Percentiles rank a stretch among this genome's conserved stretches.
These are phyloP conservation scores for Wallemia mellicola DNA, from an alignment of 1,284 basidiomycete species.

Conservation along the genomic window DNA sequence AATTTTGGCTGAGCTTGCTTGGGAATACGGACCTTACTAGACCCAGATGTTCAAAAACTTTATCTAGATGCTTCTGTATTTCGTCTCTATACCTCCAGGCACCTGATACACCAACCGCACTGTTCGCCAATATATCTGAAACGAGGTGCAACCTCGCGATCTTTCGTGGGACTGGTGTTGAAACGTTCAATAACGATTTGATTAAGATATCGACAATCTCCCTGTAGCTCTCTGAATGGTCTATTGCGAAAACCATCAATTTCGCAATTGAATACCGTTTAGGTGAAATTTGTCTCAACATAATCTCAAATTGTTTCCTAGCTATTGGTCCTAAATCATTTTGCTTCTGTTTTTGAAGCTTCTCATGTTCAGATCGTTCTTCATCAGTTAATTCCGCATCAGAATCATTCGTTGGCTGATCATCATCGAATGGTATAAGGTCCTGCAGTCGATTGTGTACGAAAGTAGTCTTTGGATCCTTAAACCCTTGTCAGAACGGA, in stretches of 20 bases:
- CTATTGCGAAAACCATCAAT: constrained; percentile 80
- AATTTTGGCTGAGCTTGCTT: constrained; percentile 69
- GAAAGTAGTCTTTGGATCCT: not conserved
- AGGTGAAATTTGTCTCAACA: constrained; percentile 59
- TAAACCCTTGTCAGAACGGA: not conserved
- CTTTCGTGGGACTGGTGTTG: constrained; percentile 80
- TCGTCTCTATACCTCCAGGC: constrained; percentile 83
- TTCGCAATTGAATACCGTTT: constrained; percentile 68
- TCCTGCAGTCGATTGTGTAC: not conserved
- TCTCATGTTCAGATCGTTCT: constrained; percentile 60
- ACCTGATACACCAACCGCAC: constrained; percentile 52
- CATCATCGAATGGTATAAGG: not conserved
- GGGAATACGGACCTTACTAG: constrained; percentile 72
- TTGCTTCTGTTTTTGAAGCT: constrained; percentile 22
- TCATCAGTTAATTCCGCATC: constrained; percentile 45
- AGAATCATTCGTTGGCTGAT: constrained; percentile 38
- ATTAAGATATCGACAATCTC: constrained; percentile 66
- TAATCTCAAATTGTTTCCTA: constrained; percentile 50
- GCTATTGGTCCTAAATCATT: constrained; percentile 43
- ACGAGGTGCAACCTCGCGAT: constrained; percentile 78
- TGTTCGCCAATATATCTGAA: constrained; percentile 92
- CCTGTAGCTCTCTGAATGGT: constrained; percentile 55
- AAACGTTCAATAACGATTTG: constrained; percentile 46
- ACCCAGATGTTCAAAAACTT: constrained; percentile 78
- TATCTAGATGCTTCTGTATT: constrained; percentile 54